A percentile compares a stretch with the other conserved stretches of the same genome.
These are phyloP conservation scores for Ophiostoma ips DNA, from an alignment of 2,329 filamentous ascomycete genomes.

Conservation along the genomic window DNA sequence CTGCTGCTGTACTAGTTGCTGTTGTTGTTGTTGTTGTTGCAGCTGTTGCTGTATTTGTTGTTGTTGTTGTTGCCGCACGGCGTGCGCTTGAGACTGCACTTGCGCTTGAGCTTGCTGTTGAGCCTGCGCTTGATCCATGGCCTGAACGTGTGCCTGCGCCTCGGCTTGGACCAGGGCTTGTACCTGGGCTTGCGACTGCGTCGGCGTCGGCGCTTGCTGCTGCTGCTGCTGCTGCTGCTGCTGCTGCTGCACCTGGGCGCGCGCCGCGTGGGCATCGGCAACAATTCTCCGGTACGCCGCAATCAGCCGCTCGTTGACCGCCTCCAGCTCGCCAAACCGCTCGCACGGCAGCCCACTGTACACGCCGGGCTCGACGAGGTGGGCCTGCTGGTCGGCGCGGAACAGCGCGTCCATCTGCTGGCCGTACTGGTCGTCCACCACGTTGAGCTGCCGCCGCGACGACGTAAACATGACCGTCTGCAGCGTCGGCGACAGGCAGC, in stretches of 20 bases:
- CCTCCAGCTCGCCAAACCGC: neutral
- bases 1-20: neutral
- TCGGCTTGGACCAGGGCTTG: too few species aligned
- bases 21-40: neutral
- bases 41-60: neutral
- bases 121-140: too few species aligned
- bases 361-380: neutral
- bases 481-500: conserved; percentile 18
- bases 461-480: conserved; percentile 21
- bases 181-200: too few species aligned
- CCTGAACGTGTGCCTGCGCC: too few species aligned
- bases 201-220: too few species aligned
- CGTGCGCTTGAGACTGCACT: too few species aligned
- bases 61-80: neutral
- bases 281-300: neutral
- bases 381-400: neutral
- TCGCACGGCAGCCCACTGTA: neutral
- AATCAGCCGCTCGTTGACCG: neutral
- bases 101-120: too few species aligned
- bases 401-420: neutral
- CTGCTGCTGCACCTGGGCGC: neutral
- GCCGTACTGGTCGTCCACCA: conserved; percentile 3
- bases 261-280: neutral
- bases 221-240: neutral
- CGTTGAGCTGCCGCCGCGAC: conserved; percentile 16